A percentile compares a stretch with the other conserved stretches of the same genome.
Conservation (phyloP, 2,329 filamentous ascomycete species). For the Fusarium foetens region DNA sequence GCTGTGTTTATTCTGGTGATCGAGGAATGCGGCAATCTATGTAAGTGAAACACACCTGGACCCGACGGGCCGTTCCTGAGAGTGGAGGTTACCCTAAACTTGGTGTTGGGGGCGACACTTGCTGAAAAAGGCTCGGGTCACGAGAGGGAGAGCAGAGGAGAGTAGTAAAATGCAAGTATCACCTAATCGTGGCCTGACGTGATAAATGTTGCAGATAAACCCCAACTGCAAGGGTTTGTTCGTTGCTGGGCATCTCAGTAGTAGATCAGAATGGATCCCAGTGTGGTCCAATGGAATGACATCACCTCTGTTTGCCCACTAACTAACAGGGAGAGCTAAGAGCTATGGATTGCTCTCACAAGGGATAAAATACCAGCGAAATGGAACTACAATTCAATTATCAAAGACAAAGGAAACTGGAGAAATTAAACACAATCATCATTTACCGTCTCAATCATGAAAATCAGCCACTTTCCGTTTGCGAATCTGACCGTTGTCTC, state of each 20-base stretch:
- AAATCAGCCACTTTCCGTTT: constrained; percentile 18
- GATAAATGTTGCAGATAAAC: constrained; percentile 2
- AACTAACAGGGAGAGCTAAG: background rate
- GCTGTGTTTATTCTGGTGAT: background rate
- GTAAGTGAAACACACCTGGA: constrained; percentile 27
- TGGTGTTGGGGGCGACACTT: background rate
- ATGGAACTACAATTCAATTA: background rate
- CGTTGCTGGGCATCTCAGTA: constrained; percentile 26
- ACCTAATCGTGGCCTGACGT: background rate
- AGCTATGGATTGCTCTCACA: constrained; percentile 1
- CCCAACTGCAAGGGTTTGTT: background rate
- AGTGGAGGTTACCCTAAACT: constrained; percentile 26
- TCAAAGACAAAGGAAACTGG: constrained; percentile 10
- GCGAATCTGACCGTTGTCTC: constrained; percentile 22
- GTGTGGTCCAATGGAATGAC: constrained; percentile 28
- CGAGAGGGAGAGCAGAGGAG: background rate
- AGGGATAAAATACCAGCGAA: constrained; percentile 23
- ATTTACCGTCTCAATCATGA: background rate
- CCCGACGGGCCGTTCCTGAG: constrained; percentile 11
- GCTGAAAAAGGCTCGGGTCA: background rate
- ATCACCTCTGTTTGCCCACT: constrained; percentile 26
- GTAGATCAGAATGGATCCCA: background rate
- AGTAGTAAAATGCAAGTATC: background rate
- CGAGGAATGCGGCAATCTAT: constrained; percentile 31
- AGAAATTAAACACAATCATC: background rate